Base-by-base conservation (phyloP, 768 basidiomycete species). In the Auricularia auricula-judae region DNA sequence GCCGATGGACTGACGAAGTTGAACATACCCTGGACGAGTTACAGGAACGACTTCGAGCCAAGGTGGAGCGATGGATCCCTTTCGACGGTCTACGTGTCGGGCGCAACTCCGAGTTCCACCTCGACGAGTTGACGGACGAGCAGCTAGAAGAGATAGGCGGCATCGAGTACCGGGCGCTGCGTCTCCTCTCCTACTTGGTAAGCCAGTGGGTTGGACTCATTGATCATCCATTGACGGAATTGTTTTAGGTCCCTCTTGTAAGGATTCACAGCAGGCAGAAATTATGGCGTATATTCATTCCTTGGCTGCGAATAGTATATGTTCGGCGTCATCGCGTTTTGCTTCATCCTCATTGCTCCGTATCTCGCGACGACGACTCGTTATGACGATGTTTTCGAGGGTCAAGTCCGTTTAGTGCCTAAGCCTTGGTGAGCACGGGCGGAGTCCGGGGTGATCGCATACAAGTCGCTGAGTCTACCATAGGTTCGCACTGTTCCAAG, bases 71-170 rank as follows among this genome's bases (percentile, higher is more conserved):
- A 10, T 59, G 56, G 56, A 18, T 59, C 7, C 8, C 23, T 5
- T 59, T 59, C 56, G 56, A 59, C 56, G 56, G 56, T 7, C 56
- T 59, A 10, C 14, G 82, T 1, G 91, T 94, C 23, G 89, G 91
- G 0, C 81, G 86, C 39, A 96, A 95, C 72, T 92, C 89, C 3
- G 76, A 77, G 1, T 91, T 91, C 68, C 23, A 59, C 18, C 12
- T 14, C 10, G 51, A 66, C 71, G 77, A 74, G 67, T 75, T 96
- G 63, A 91, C 86, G 0, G 80, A 83, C n/a, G 91, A 93, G 59
- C 89, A 98, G 70, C 76, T 91, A 68, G 93, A 96, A 68, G 93
- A 97, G 73, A 76, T 98, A 3, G 94, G 94, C 3, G 95, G 96
- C n/a, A 88, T 97, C 4, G 96, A 99, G 73, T 98, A 91, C 71